Evolutionary conservation across 768 basidiomycete genomes (phyloP).

Genomic region (Leucocoprinus leucothites): DNA sequence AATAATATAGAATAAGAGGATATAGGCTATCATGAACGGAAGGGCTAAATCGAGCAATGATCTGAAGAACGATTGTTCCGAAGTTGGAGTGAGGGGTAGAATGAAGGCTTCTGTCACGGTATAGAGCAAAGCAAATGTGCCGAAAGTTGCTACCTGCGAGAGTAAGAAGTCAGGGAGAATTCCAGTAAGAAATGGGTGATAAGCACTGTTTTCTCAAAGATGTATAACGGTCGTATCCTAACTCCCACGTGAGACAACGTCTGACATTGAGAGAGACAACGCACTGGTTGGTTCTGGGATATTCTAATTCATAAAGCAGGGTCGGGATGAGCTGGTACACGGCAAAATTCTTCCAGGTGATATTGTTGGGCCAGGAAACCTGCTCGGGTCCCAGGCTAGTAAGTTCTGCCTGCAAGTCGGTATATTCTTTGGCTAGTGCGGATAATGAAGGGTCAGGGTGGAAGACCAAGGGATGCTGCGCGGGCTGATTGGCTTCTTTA

Average conservation of each 20-base stretch:
- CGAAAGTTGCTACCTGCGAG: slow-evolving; percentile 78
- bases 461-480: slow-evolving; percentile 49
- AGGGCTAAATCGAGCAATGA: slow-evolving; percentile 83
- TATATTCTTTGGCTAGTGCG: slow-evolving; percentile 68
- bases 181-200: not conserved
- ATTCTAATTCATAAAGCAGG: slow-evolving; percentile 95
- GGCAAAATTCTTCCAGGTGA: slow-evolving; percentile 77
- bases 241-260: not conserved
- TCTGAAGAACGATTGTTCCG: slow-evolving; percentile 68
- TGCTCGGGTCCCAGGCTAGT: slow-evolving; percentile 63
- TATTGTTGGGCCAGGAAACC: slow-evolving; percentile 82
- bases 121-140: slow-evolving; percentile 92
- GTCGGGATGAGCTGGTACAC: slow-evolving; percentile 89
- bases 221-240: slow-evolving; percentile 75
- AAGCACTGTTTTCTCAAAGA: slow-evolving; percentile 64
- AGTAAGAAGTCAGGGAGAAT: slow-evolving; percentile 20
- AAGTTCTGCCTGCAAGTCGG: slow-evolving; percentile 75
- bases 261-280: slow-evolving; percentile 17
- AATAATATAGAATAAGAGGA: slow-evolving; percentile 83
- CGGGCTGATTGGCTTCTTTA: slow-evolving; percentile 10
- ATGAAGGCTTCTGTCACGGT: slow-evolving; percentile 95
- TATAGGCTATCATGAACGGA: slow-evolving; percentile 92
- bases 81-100: slow-evolving; percentile 71
- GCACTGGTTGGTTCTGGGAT: slow-evolving; percentile 84
- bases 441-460: slow-evolving; percentile 69